Evolutionary conservation across 805 yeast species (phyloP), one percentile per base, ranked within the genome.

Genomic region (Teunomyces atbi): DNA sequence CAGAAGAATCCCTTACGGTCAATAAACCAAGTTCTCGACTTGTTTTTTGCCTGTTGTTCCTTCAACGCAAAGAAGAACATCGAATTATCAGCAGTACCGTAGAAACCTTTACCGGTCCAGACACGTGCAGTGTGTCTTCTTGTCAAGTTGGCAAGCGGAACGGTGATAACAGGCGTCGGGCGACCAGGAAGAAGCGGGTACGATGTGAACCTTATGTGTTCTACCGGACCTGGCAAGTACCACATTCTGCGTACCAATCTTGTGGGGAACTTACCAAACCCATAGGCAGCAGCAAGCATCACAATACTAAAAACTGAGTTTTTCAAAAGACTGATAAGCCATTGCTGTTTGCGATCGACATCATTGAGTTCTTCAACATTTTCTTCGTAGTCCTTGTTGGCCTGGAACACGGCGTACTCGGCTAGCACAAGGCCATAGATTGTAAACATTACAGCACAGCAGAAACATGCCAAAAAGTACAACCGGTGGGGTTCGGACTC

Each of bases 1-100:
- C 96, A 89, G 68, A 86, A 89, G 73, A 89, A 89, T 10, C 96
- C 96, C 56, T 82, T 83, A 53, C 96, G 74, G 60, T 89, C 96
- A 15, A 87, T 85, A 13, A 85, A 68, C 89, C 91, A 88, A 19
- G 87, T 89, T 33, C 79, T 71, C 47, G 70, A 66, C 34, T 59
- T 64, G 20, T 54, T 59, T n/a, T 52, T 54, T 11, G 49, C 46
- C 16, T 77, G 76, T 18, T 69, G 64, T 56, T 87, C 92, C 61
- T 79, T 82, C 53, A 89, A 64, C 40, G 85, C 78, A 59, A 87
- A 84, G 73, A 85, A 83, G 62, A 88, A 88, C 44, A 86, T 76
- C 2, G 86, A 73, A 40, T 82, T 78, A 63, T 86, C 90, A 20
- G 86, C 77, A 1, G 95, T 87, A 0, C 96, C 95, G 60, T 89